Percentiles rank a stretch among this genome's conserved stretches.
These are phyloP conservation scores for Xylaria sp. DNA, from an alignment of 2,329 filamentous ascomycete species.

Conservation along the genomic window DNA sequence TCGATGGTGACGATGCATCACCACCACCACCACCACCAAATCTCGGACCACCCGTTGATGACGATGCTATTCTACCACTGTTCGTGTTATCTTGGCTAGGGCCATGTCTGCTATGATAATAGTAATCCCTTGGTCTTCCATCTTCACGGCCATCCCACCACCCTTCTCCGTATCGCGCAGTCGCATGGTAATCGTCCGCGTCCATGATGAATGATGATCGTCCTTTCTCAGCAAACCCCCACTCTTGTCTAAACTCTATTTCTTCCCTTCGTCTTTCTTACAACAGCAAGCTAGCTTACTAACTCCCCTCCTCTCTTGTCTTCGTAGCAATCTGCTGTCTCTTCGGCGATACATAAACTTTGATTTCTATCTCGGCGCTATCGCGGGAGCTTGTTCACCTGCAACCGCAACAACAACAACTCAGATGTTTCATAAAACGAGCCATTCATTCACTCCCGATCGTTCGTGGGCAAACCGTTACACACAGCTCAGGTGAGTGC, in stretches of 20 bases:
- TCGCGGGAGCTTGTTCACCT: not conserved
- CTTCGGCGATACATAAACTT: not conserved
- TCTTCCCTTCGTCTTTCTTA: conserved; percentile 7
- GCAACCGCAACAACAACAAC: not conserved
- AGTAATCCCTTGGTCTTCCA: conserved; percentile 1
- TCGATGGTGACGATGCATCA: not conserved
- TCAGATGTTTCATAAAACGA: conserved; percentile 1
- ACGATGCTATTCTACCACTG: conserved; percentile 9
- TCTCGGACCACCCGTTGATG: not conserved
- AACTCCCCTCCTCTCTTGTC: not conserved
- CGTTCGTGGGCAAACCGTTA: conserved; percentile 1
- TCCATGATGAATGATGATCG: no score
- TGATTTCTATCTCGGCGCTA: not conserved
- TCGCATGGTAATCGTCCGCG: conserved; percentile 37
- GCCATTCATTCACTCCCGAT: conserved; percentile 1
- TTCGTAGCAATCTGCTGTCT: not conserved
- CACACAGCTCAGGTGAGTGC: conserved; percentile 20
- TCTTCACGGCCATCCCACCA: conserved; percentile 21
- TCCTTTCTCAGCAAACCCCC: conserved; percentile 5
- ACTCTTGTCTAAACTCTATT: not conserved
- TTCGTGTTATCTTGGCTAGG: conserved; percentile 4
- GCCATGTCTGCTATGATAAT: conserved; percentile 4
- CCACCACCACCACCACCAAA: not conserved
- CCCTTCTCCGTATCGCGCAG: conserved; percentile 32
- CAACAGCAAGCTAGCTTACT: no score